Conservation (phyloP, 352 stramenopile species). For the Sclerospora graminicola region DNA sequence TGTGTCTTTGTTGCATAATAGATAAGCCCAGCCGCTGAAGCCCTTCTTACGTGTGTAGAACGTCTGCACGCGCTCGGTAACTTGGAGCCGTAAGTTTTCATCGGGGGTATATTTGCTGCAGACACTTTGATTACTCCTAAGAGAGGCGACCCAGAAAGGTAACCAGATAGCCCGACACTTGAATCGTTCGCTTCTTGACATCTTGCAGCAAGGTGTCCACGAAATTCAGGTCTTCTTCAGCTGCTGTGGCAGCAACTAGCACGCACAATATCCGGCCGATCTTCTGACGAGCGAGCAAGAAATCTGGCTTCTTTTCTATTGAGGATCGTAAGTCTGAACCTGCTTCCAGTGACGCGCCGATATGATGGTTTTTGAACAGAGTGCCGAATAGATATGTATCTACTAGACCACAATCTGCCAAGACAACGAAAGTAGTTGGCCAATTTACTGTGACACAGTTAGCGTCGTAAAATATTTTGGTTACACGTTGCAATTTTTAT, state of each 20-base stretch:
- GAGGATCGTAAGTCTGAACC: constrained; percentile 59
- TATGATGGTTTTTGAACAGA: too few species aligned
- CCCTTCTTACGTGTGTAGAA: constrained; percentile 86
- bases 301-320: constrained; percentile 80
- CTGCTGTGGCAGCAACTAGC: constrained; percentile 45
- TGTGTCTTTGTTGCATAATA: constrained; percentile 86
- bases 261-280: constrained; percentile 78
- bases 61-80: constrained; percentile 83
- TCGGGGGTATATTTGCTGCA: constrained; percentile 95
- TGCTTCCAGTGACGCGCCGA: constrained; percentile 62
- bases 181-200: constrained; percentile 69
- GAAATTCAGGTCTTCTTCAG: constrained; percentile 84
- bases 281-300: constrained; percentile 69
- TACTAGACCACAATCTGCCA: too few species aligned
- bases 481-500: too few species aligned
- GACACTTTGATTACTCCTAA: constrained; percentile 96
- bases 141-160: constrained; percentile 89
- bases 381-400: too few species aligned
- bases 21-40: constrained; percentile 94
- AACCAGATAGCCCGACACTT: constrained; percentile 82
- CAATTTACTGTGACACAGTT: too few species aligned
- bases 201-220: constrained; percentile 61
- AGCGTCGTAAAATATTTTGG: too few species aligned
- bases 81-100: constrained; percentile 84
- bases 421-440: too few species aligned